phyloP scores from a whole-genome alignment of 2,329 filamentous ascomycete genomes.

The Monosporascus sp. region DNA sequence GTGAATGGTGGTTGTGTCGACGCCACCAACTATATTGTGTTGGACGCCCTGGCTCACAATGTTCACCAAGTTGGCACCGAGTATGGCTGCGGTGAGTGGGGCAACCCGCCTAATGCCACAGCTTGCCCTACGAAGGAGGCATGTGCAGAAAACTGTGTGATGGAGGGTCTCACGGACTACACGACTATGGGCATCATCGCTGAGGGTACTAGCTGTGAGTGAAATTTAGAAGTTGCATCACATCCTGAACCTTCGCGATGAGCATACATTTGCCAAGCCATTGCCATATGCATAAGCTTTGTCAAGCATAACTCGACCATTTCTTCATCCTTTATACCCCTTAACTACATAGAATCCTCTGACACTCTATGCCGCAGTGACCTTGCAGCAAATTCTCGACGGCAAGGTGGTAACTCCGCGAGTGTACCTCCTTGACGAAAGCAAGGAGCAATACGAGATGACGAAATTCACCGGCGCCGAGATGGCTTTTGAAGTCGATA shows the following conservation, averaged over 20 bases:
- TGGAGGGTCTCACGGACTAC: slow-evolving; percentile 47
- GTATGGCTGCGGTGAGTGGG: slow-evolving; percentile 30
- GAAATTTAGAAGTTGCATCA: background rate
- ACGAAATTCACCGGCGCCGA: slow-evolving; percentile 56
- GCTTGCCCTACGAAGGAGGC: slow-evolving; percentile 43
- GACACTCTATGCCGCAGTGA: slow-evolving; percentile 20
- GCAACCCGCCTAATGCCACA: slow-evolving; percentile 31
- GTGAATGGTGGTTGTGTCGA: slow-evolving; percentile 42
- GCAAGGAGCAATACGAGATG: slow-evolving; percentile 53
- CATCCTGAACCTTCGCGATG: too few species aligned
- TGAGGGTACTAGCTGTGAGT: slow-evolving; percentile 7
- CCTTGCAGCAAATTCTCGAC: slow-evolving; percentile 33
- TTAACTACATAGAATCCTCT: background rate
- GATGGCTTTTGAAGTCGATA: slow-evolving; percentile 61
- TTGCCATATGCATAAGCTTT: too few species aligned
- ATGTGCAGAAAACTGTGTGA: slow-evolving; percentile 48
- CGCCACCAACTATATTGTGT: slow-evolving; percentile 42
- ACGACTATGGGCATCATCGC: slow-evolving; percentile 27
- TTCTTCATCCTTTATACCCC: background rate
- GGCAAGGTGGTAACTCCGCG: slow-evolving; percentile 35
- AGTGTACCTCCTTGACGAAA: slow-evolving; percentile 52
- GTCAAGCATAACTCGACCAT: too few species aligned
- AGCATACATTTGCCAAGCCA: too few species aligned
- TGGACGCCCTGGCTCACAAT: slow-evolving; percentile 41
- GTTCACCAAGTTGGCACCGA: slow-evolving; percentile 34